phyloP scores from a whole-genome alignment of 2,329 filamentous ascomycete species.

The Claviceps quebecensis region DNA sequence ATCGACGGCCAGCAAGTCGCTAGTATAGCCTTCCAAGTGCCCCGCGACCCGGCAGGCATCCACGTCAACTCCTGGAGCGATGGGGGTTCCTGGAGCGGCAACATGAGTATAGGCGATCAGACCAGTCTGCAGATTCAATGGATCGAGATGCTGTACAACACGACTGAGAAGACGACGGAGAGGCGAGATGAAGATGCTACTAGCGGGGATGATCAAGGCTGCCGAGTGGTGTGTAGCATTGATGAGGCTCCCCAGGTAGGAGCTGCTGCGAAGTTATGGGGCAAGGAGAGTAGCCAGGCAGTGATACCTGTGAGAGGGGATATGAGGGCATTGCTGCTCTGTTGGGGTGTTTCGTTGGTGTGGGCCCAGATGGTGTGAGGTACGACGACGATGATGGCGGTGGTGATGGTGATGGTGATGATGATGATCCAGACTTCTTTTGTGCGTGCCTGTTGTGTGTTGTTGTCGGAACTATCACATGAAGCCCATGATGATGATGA shows the following conservation, averaged over 20 bases:
- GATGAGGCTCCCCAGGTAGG: slow-evolving; percentile 18
- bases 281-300: slow-evolving; percentile 7
- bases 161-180: slow-evolving; percentile 11
- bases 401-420: neutral
- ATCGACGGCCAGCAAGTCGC: slow-evolving; percentile 36
- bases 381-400: neutral
- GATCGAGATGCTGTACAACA: slow-evolving; percentile 46
- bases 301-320: neutral
- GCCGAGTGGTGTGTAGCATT: slow-evolving; percentile 19
- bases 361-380: neutral
- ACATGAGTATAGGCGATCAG: slow-evolving; percentile 35
- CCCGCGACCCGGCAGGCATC: slow-evolving; percentile 35
- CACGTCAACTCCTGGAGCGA: slow-evolving; percentile 49
- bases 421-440: neutral
- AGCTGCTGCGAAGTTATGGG: slow-evolving; percentile 11
- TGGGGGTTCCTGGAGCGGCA: slow-evolving; percentile 44
- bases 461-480: no score
- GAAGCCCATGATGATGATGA: no score
- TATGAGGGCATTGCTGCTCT: neutral
- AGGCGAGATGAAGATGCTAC: neutral
- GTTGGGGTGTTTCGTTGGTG: neutral
- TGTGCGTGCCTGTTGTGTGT: no score
- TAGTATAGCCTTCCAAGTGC: slow-evolving; percentile 40
- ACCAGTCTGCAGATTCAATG: slow-evolving; percentile 47
- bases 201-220: slow-evolving; percentile 6